These are phyloP conservation scores for Scenedesmus sp. DNA, from an alignment of 163 green algal species.

Conservation along the genomic window DNA sequence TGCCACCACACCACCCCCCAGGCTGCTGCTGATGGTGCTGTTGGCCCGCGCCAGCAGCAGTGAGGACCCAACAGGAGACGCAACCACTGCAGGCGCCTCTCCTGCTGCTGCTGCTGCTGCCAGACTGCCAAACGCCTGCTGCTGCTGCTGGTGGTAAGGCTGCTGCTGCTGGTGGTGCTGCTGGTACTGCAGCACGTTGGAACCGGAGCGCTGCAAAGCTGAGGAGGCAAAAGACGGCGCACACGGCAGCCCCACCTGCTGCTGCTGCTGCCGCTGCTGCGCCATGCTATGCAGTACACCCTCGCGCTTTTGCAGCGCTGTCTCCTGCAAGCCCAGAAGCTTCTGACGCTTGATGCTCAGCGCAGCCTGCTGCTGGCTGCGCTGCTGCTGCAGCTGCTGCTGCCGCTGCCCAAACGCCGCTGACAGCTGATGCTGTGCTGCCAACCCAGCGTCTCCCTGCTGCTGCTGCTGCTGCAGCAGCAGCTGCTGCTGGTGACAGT, in stretches of 20 bases:
- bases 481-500: background rate
- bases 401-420: background rate
- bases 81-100: background rate
- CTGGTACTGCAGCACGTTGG: background rate
- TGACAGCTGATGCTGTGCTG: slow-evolving; percentile 2
- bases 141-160: background rate
- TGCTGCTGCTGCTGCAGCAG: background rate
- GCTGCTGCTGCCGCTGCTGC: background rate
- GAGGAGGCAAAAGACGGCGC: background rate
- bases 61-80: background rate
- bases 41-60: background rate
- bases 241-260: background rate
- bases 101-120: background rate
- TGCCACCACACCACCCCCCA: background rate
- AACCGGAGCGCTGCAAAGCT: background rate
- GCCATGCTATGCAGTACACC: background rate
- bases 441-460: background rate
- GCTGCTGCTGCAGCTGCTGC: background rate
- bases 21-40: background rate
- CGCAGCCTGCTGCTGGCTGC: background rate
- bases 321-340: background rate
- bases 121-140: no score
- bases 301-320: background rate
- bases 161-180: background rate
- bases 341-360: slow-evolving; percentile 15